Evolutionary conservation across 1,284 basidiomycete genomes (phyloP), one percentile per base, ranked within the genome.

Genomic region (Cutaneotrichosporon mucoides): DNA sequence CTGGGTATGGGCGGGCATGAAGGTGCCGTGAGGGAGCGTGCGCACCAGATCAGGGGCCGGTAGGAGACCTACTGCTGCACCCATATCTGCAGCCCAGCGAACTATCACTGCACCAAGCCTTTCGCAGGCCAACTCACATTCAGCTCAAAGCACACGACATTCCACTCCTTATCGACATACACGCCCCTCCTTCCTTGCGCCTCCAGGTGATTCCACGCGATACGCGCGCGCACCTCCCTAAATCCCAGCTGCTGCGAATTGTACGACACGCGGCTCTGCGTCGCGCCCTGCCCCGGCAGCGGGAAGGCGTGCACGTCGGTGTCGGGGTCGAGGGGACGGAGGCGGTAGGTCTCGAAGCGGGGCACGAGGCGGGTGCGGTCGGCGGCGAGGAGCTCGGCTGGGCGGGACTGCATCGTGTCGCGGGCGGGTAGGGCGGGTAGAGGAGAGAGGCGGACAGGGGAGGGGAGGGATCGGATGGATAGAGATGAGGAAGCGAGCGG

Each of bases 131-230:
- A 58, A 64, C 71, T 57, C 38, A 68, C 75, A 61, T 82, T 76
- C 15, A 90, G 62, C 52, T 81, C 78, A n/a, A 90, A 80, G 4
- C 84, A 73, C 35, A 90, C 79, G 5, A 92, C 84, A 52, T 80
- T 82, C 64, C 84, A 84, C 8, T 85, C 81, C 37, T 80, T 79
- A 69, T 93, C 90, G 37, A 94, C 78, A 69, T 91, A 95, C 12
- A 87, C 75, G 1, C 65, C 63, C 55, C 82, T 81, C 6, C 80
- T 79, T 33, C 81, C 78, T 6, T 70, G 66, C 0, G 85, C 76
- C 9, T 81, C 76, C 3, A 95, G 82, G 71, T 94, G 92, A 68
- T 95, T 92, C 78, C 92, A 89, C 37, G 85, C 83, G 49, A 94
- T 91, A 45, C 92, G 82, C 63, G 86, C 87, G 70, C 89, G 85